Conservation (phyloP, 495 filamentous ascomycete species). For the Aspergillus egyptiacus region DNA sequence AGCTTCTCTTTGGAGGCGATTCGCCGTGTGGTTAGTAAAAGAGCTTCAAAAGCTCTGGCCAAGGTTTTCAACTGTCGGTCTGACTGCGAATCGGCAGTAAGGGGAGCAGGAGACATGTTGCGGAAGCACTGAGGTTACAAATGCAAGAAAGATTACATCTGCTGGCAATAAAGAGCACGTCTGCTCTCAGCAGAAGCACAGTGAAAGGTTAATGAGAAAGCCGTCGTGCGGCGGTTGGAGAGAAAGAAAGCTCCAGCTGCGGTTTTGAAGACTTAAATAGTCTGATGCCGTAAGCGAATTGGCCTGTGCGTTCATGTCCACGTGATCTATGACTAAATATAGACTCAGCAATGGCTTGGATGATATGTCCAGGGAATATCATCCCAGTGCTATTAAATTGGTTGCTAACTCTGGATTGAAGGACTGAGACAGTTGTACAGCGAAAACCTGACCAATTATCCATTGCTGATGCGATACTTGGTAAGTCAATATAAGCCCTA, state of each 20-base stretch:
- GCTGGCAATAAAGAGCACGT: conserved; percentile 16
- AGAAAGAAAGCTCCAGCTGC: conserved; percentile 10
- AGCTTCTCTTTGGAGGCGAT: conserved; percentile 39
- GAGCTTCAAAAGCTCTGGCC: conserved; percentile 43
- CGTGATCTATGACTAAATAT: conserved; percentile 20
- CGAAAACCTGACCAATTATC: too few species aligned
- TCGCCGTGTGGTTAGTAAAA: conserved; percentile 45
- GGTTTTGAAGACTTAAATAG: conserved; percentile 14
- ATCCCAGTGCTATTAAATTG: too few species aligned
- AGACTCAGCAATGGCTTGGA: too few species aligned
- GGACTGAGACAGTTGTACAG: too few species aligned
- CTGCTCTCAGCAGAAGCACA: conserved; percentile 27
- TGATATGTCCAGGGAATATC: too few species aligned
- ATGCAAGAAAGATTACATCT: conserved; percentile 21
- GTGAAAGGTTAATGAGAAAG: conserved; percentile 13
- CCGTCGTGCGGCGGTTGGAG: conserved; percentile 12
- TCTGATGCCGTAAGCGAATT: conserved; percentile 32
- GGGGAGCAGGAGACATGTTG: conserved; percentile 36
- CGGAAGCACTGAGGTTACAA: conserved; percentile 22
- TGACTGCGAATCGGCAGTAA: conserved; percentile 28
- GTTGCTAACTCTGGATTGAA: too few species aligned
- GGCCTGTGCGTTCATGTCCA: conserved; percentile 36
- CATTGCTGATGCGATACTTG: too few species aligned
- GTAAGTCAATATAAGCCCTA: too few species aligned
- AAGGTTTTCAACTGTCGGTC: conserved; percentile 40